A percentile compares a stretch with the other conserved stretches of the same genome.
Conservation (phyloP, 768 basidiomycete species). For the Chlorophyllum brunneum region DNA sequence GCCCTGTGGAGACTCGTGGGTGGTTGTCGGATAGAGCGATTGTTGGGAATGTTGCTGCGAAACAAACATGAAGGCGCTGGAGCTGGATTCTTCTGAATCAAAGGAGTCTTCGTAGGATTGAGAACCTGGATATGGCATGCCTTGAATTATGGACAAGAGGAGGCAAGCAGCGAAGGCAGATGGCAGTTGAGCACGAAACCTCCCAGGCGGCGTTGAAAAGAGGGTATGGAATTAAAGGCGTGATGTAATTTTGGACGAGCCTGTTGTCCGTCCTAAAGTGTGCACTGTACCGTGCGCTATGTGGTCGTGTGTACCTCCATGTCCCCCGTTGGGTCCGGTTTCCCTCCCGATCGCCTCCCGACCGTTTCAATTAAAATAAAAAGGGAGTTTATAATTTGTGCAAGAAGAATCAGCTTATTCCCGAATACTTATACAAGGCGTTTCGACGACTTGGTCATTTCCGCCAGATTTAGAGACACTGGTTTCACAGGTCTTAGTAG, state of each 20-base stretch:
- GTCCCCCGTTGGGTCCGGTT: constrained; percentile 12
- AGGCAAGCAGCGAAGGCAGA: not conserved
- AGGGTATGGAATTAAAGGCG: constrained; percentile 11
- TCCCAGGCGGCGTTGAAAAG: constrained; percentile 7
- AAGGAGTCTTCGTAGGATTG: constrained; percentile 6
- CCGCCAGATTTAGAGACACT: too few species aligned
- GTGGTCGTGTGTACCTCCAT: constrained; percentile 13
- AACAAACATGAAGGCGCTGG: not conserved
- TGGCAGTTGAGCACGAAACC: constrained; percentile 2
- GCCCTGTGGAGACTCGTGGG: constrained; percentile 17
- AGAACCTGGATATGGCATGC: constrained; percentile 7
- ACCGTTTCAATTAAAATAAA: constrained; percentile 11
- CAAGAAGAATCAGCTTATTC: not conserved
- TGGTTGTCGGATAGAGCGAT: not conserved
- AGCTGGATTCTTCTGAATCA: not conserved
- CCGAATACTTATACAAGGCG: not conserved
- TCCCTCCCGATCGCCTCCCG: constrained; percentile 9
- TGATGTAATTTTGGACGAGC: constrained; percentile 13
- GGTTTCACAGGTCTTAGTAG: not conserved
- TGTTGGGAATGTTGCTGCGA: constrained; percentile 4
- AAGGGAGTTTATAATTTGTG: not conserved
- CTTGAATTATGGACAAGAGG: constrained; percentile 1
- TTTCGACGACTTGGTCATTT: too few species aligned
- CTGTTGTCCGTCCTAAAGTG: constrained; percentile 2
- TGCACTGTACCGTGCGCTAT: constrained; percentile 8